Evolutionary conservation across 2,329 filamentous ascomycete species (phyloP).

Genomic region (Calonectria montana): DNA sequence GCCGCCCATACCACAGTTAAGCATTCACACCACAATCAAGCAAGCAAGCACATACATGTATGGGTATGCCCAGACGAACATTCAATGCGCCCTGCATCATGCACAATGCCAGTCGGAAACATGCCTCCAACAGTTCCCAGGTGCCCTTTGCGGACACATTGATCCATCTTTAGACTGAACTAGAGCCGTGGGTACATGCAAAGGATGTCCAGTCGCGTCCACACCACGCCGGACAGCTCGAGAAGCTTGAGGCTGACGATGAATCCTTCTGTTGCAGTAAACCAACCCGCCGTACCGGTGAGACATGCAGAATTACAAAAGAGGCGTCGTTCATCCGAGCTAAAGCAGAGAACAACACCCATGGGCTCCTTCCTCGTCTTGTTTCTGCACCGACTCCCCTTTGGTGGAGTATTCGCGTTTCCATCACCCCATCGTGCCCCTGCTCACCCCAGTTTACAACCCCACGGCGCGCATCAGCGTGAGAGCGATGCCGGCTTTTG

Average conservation of each 20-base stretch:
- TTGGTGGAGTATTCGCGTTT: not conserved
- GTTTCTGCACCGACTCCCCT: not conserved
- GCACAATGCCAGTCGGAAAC: not conserved
- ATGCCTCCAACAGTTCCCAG: not conserved
- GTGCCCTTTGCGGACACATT: not conserved
- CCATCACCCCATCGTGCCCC: slow-evolving; percentile 12
- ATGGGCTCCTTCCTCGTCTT: not conserved
- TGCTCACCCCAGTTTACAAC: slow-evolving; percentile 1
- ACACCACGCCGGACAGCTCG: not conserved
- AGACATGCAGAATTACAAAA: slow-evolving; percentile 6
- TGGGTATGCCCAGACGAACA: not conserved
- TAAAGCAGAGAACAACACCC: not conserved
- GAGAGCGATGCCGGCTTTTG: not conserved
- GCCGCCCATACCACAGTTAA: not conserved
- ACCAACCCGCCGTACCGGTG: not conserved
- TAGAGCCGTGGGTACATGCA: not conserved
- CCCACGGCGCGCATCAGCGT: not conserved
- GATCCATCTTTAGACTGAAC: not conserved
- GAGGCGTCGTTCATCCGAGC: not conserved
- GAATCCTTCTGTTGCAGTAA: not conserved
- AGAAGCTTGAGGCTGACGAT: slow-evolving; percentile 1
- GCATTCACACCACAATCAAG: slow-evolving; percentile 8
- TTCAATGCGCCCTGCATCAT: slow-evolving; percentile 1
- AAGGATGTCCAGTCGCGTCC: not conserved
- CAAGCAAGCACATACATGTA: no score